Percentiles rank a stretch among this genome's conserved stretches.
phyloP scores from a whole-genome alignment of 148 eudicot species.

The Rhododendron griersonianum region DNA sequence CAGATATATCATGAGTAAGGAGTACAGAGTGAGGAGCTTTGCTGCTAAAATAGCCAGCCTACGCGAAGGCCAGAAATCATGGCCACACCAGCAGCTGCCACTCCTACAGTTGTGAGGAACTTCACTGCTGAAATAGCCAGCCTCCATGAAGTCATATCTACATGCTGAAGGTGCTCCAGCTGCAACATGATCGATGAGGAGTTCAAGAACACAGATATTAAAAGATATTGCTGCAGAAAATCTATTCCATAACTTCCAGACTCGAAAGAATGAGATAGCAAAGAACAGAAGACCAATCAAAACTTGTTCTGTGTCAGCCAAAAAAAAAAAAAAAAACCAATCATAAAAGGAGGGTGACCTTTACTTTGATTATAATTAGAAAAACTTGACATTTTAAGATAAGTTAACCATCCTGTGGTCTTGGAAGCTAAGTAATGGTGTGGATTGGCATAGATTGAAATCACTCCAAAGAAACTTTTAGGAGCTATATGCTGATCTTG shows the following conservation, averaged over 20 bases:
- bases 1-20: constrained; percentile 19
- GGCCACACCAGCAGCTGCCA: constrained; percentile 76
- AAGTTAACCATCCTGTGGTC: background rate
- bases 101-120: constrained; percentile 55
- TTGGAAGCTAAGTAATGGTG: background rate
- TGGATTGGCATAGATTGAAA: background rate
- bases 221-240: no score
- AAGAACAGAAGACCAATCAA: background rate
- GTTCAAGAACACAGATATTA: background rate
- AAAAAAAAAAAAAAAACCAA: no score
- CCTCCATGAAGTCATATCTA: constrained; percentile 43
- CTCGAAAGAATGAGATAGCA: background rate
- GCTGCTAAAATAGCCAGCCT: no score
- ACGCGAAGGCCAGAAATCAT: constrained; percentile 49
- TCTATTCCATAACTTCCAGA: no score
- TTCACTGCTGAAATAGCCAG: constrained; percentile 31
- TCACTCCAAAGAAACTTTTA: background rate
- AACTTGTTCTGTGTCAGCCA: background rate
- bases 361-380: background rate
- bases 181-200: constrained; percentile 23
- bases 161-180: constrained; percentile 49
- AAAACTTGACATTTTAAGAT: background rate
- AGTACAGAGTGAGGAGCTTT: no score
- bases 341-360: background rate
- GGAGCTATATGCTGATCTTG: background rate